These are phyloP conservation scores for Pseudomicrostroma phylloplanum DNA, from an alignment of 1,284 basidiomycete genomes.

Conservation along the genomic window DNA sequence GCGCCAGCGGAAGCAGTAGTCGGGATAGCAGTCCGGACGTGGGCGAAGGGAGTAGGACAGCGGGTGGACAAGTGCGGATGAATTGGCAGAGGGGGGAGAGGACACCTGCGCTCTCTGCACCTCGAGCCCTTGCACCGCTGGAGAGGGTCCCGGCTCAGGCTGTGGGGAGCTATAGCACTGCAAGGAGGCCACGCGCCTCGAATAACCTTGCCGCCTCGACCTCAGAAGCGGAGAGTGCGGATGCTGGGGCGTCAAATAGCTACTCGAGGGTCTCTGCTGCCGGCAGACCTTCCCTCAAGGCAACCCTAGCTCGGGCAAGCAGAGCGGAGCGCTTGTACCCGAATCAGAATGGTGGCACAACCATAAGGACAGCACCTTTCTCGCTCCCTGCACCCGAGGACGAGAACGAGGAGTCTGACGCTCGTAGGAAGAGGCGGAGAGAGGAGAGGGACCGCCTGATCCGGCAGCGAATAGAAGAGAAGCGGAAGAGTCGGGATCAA, in stretches of 20 bases:
- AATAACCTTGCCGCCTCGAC: neutral
- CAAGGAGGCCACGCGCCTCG: neutral
- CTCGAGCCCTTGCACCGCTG: neutral
- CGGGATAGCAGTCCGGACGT: too few relatives aligned
- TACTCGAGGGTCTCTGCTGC: neutral
- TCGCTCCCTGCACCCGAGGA: neutral
- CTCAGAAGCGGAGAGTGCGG: neutral
- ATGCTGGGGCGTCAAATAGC: neutral
- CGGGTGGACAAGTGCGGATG: too few relatives aligned
- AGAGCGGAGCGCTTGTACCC: neutral
- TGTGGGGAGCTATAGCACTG: neutral
- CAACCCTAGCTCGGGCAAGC: neutral
- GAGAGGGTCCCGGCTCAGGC: neutral
- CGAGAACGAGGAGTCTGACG: neutral
- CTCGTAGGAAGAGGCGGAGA: slow-evolving; percentile 1
- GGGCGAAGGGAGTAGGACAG: too few relatives aligned
- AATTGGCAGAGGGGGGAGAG: too few relatives aligned
- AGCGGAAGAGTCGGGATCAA: neutral
- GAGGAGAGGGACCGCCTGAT: neutral
- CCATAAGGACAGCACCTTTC: neutral
- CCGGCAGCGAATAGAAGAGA: neutral
- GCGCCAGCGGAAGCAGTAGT: neutral
- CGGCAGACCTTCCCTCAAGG: neutral
- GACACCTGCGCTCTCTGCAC: too few relatives aligned
- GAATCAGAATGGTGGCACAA: neutral